These are phyloP conservation scores for Xylariaceae sp. DNA, from an alignment of 2,329 filamentous ascomycete genomes.

Conservation along the genomic window DNA sequence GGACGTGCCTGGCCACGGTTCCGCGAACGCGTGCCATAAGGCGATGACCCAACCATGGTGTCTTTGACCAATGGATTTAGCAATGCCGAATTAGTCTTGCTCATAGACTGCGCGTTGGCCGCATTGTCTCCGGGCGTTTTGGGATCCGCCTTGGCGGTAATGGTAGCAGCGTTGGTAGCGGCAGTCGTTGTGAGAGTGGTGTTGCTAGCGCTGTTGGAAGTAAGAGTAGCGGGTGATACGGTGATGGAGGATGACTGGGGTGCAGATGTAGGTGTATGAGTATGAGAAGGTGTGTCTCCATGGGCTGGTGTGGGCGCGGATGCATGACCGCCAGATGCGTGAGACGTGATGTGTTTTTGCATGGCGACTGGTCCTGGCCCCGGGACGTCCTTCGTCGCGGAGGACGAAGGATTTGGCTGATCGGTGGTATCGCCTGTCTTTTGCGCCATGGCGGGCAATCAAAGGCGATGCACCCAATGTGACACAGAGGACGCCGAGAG, in stretches of 20 bases:
- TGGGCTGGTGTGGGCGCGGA: conserved; percentile 18
- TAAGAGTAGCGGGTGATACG: conserved; percentile 5
- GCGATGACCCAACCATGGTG: conserved; percentile 51
- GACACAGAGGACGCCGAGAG: conserved; percentile 31
- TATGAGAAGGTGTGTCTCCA: conserved; percentile 9
- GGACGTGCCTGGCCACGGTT: conserved; percentile 77
- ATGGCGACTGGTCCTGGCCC: conserved; percentile 28
- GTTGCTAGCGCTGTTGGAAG: background rate
- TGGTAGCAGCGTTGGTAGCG: background rate
- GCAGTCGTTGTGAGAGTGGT: background rate
- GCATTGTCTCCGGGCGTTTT: conserved; percentile 30
- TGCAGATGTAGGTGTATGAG: conserved; percentile 11
- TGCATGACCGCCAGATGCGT: conserved; percentile 27
- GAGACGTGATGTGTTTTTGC: conserved; percentile 30
- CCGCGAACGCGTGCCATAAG: conserved; percentile 90
- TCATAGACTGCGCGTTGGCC: conserved; percentile 42
- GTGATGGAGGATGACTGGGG: conserved; percentile 18
- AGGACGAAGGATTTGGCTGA: conserved; percentile 34
- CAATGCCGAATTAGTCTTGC: conserved; percentile 42
- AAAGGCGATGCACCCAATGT: conserved; percentile 33
- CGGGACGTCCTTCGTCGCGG: conserved; percentile 30
- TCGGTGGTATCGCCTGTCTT: conserved; percentile 33
- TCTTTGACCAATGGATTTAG: conserved; percentile 47
- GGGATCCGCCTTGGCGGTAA: conserved; percentile 21
- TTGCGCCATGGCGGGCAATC: conserved; percentile 34